Evolutionary conservation across 116 monocot species (phyloP).

Genomic region (Posidonia oceanica): DNA sequence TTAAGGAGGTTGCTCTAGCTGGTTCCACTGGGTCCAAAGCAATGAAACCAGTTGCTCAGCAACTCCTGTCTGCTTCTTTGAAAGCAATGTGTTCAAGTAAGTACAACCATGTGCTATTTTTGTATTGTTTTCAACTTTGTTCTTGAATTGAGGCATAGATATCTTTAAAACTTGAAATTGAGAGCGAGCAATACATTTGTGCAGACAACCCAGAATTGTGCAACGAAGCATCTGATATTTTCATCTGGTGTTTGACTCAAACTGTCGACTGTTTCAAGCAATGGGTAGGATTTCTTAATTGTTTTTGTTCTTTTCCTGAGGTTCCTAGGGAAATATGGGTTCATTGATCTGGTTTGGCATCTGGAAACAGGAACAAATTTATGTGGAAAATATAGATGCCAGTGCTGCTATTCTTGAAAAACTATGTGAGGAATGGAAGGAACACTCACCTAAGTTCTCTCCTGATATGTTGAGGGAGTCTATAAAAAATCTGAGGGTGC

Average conservation of each 20-base stretch:
- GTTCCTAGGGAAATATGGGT: not conserved
- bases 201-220: conserved; percentile 60
- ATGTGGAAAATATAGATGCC: conserved; percentile 61
- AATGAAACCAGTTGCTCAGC: conserved; percentile 79
- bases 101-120: not conserved
- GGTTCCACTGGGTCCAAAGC: conserved; percentile 79
- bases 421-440: conserved; percentile 56
- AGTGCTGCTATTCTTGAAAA: conserved; percentile 51
- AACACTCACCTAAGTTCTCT: conserved; percentile 46
- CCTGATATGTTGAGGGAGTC: conserved; percentile 38
- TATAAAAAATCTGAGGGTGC: conserved; percentile 34
- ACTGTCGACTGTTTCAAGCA: conserved; percentile 77
- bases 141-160: not conserved
- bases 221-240: conserved; percentile 59
- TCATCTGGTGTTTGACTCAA: conserved; percentile 96
- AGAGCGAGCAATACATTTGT: not conserved
- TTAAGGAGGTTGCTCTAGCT: conserved; percentile 78
- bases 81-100: conserved; percentile 77
- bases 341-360: conserved; percentile 7
- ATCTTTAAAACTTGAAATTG: not conserved
- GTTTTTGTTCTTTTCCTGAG: not conserved
- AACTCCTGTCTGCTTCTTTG: conserved; percentile 47
- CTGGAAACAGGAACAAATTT: conserved; percentile 55
- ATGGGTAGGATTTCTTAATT: conserved; percentile 44
- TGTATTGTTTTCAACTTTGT: not conserved